phyloP scores from a whole-genome alignment of 176 grass and related monocot species.

The Cenchrus fungigraminus region DNA sequence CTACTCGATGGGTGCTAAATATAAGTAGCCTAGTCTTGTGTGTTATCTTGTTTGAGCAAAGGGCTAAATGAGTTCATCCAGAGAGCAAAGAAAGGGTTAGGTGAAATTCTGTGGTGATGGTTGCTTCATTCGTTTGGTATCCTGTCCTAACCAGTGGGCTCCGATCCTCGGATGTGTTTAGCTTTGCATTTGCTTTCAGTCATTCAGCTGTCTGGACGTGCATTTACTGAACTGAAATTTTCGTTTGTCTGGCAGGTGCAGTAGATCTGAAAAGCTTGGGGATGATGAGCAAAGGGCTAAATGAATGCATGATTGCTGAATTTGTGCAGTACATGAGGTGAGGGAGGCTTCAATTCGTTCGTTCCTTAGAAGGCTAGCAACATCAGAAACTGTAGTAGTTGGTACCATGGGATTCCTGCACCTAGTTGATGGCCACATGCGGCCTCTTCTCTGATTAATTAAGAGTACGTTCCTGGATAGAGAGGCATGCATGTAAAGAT shows the following conservation, averaged over 20 bases:
- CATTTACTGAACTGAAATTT: background rate
- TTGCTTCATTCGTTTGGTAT: conserved; percentile 23
- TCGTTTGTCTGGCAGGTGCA: background rate
- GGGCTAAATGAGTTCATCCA: conserved; percentile 8
- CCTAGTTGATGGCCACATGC: background rate
- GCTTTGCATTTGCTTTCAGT: background rate
- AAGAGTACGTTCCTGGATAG: background rate
- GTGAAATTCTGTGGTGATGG: background rate
- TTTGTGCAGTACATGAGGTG: background rate
- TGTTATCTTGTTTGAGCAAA: background rate
- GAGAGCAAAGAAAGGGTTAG: background rate
- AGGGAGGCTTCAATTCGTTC: background rate
- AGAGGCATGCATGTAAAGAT: background rate
- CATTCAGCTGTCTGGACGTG: background rate
- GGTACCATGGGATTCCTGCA: background rate
- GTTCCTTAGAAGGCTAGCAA: background rate
- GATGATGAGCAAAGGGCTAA: background rate
- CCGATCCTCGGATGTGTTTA: background rate
- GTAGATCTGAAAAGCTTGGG: background rate
- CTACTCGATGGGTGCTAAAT: background rate
- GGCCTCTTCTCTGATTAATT: background rate
- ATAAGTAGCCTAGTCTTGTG: background rate
- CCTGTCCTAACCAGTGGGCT: background rate
- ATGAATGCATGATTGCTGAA: background rate
- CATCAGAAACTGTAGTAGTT: background rate